A percentile compares a stretch with the other conserved stretches of the same genome.
Conservation (phyloP, 73 alveolate species). For the Paramecium sonneborni region DNA sequence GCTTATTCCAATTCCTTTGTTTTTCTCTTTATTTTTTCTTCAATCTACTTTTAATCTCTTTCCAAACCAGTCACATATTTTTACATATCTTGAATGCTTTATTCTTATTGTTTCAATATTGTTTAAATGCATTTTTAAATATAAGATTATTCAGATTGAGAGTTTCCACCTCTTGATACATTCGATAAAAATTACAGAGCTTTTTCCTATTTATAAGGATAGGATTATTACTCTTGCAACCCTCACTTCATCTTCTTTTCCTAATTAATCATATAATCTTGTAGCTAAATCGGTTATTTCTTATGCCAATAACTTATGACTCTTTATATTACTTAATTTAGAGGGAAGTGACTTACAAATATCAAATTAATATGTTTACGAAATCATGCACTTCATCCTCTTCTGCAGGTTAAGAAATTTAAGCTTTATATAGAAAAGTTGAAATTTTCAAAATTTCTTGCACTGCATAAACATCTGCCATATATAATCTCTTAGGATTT, state of each 20-base stretch:
- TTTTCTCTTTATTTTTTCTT: conserved; percentile 14
- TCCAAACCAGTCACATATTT: conserved; percentile 50
- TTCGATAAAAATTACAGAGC: conserved; percentile 30
- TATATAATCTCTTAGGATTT: conserved; percentile 95
- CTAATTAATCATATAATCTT: conserved; percentile 91
- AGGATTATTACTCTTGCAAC: conserved; percentile 34
- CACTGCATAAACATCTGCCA: conserved; percentile 99
- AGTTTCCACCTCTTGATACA: conserved; percentile 24
- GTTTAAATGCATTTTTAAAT: conserved; percentile 18
- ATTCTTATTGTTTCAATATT: conserved; percentile 46
- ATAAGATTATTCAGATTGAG: conserved; percentile 40
- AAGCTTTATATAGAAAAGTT: conserved; percentile 94
- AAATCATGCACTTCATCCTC: conserved; percentile 77
- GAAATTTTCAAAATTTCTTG: conserved; percentile 94
- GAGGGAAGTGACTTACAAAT: conserved; percentile 65
- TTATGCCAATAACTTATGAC: conserved; percentile 84
- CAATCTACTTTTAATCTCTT: background rate
- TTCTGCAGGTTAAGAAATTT: conserved; percentile 78
- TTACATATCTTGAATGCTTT: conserved; percentile 11
- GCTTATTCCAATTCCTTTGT: conserved; percentile 48
- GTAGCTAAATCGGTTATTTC: conserved; percentile 95
- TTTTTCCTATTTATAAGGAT: conserved; percentile 16
- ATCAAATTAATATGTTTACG: conserved; percentile 49
- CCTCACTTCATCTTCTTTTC: conserved; percentile 94
- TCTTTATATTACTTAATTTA: conserved; percentile 78